phyloP scores from a whole-genome alignment of 1,284 basidiomycete species.

The Phlebopus sp. region DNA sequence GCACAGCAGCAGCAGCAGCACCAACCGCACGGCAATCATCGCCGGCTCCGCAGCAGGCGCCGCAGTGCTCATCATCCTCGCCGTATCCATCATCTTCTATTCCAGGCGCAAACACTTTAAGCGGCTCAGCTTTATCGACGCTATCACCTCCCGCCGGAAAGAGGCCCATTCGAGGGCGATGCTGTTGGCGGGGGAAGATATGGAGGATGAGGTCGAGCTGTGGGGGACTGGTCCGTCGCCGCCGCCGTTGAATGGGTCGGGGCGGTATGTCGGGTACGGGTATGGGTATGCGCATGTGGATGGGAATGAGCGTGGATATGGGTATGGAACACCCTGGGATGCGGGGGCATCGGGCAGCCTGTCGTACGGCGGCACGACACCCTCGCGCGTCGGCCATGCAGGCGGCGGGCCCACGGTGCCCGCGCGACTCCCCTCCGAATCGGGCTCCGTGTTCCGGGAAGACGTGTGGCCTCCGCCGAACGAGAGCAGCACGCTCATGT shows the following conservation, averaged over 20 bases:
- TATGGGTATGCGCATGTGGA: too few relatives aligned
- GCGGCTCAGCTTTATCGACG: slow-evolving; percentile 36
- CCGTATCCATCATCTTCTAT: slow-evolving; percentile 40
- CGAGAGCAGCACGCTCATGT: slow-evolving; percentile 37
- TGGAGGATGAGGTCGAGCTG: slow-evolving; percentile 36
- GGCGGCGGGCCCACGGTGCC: not conserved
- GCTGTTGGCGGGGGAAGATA: slow-evolving; percentile 46
- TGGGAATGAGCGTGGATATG: too few relatives aligned
- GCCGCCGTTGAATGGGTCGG: slow-evolving; percentile 2
- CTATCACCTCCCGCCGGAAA: slow-evolving; percentile 29
- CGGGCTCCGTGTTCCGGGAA: slow-evolving; percentile 51
- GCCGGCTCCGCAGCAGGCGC: slow-evolving; percentile 47
- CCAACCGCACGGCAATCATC: slow-evolving; percentile 41
- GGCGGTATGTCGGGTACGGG: slow-evolving; percentile 15
- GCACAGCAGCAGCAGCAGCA: slow-evolving; percentile 4
- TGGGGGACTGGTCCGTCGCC: slow-evolving; percentile 22
- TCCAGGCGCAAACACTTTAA: slow-evolving; percentile 42
- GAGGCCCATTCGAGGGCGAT: slow-evolving; percentile 37
- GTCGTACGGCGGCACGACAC: too few relatives aligned
- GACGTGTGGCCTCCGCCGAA: slow-evolving; percentile 48
- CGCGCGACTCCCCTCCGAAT: slow-evolving; percentile 26
- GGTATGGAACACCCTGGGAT: slow-evolving; percentile 31
- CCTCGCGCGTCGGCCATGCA: too few relatives aligned
- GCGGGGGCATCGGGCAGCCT: not conserved
- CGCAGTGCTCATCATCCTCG: slow-evolving; percentile 37